These are phyloP conservation scores for Trichoderma sp. DNA, from an alignment of 2,329 filamentous ascomycete genomes.

Conservation along the genomic window DNA sequence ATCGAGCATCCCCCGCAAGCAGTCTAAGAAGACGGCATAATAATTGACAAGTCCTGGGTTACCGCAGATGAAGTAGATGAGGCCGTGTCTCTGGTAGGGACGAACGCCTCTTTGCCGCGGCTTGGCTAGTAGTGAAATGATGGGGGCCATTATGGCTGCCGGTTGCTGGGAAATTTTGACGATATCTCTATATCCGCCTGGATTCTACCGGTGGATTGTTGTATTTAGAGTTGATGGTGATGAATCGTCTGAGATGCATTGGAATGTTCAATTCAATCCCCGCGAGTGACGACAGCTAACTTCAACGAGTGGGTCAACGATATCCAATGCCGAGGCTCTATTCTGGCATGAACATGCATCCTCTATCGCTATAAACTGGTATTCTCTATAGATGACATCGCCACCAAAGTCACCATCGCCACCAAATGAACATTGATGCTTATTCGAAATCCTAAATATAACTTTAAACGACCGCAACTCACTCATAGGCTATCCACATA, in stretches of 20 bases:
- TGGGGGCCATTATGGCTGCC: constrained; percentile 24
- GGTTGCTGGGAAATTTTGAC: not conserved
- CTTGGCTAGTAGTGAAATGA: constrained; percentile 32
- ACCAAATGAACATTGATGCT: too few relatives aligned
- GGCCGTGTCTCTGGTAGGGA: constrained; percentile 32
- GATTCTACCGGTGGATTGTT: not conserved
- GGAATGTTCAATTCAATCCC: too few relatives aligned
- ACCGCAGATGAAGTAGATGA: constrained; percentile 71
- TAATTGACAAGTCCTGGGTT: constrained; percentile 75
- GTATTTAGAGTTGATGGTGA: not conserved
- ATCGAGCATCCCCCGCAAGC: constrained; percentile 52
- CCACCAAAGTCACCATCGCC: not conserved
- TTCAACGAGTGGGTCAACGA: not conserved
- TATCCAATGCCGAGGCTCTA: not conserved
- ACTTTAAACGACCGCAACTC: not conserved
- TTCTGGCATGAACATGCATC: not conserved
- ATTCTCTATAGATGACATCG: not conserved
- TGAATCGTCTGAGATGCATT: not conserved
- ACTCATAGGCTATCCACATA: not conserved
- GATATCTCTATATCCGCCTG: not conserved
- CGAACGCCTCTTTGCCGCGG: constrained; percentile 19
- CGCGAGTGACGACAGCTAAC: not conserved
- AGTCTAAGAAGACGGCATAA: constrained; percentile 64
- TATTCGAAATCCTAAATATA: not conserved
- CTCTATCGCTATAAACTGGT: not conserved